A percentile compares a stretch with the other conserved stretches of the same genome.
Evolutionary conservation across 179 eudicot genomes (phyloP).

Genomic region (Amaranthus tricolor): DNA sequence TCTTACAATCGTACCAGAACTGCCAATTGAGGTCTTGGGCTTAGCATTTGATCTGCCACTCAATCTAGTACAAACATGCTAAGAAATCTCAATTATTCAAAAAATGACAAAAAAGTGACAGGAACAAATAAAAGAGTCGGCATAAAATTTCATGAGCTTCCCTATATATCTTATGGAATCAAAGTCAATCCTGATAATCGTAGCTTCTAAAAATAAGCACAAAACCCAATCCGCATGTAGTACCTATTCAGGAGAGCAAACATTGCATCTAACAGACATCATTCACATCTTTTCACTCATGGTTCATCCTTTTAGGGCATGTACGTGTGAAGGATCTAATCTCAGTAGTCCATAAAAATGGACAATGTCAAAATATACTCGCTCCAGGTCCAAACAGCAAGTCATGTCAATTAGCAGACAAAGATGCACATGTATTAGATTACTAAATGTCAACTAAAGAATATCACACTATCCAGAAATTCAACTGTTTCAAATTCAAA

Average conservation of each 20-base stretch:
- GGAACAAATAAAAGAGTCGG: background rate
- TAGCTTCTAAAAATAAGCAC: background rate
- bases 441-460: background rate
- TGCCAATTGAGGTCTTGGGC: conserved; percentile 37
- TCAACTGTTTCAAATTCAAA: conserved; percentile 2
- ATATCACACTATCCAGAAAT: background rate
- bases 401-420: background rate
- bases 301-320: background rate
- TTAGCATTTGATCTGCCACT: conserved; percentile 39
- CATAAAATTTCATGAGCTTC: background rate
- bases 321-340: background rate
- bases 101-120: background rate
- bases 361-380: background rate
- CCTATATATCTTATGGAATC: background rate
- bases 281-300: background rate
- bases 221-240: background rate
- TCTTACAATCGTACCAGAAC: conserved; percentile 48
- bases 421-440: background rate
- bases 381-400: background rate
- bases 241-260: background rate
- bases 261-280: background rate
- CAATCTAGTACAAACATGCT: conserved; percentile 8
- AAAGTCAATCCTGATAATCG: background rate
- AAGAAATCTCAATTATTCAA: background rate
- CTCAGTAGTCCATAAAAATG: background rate